A percentile compares a stretch with the other conserved stretches of the same genome.
Conservation (phyloP, 2,329 filamentous ascomycete genomes). For the Sporothrix dimorphospora region DNA sequence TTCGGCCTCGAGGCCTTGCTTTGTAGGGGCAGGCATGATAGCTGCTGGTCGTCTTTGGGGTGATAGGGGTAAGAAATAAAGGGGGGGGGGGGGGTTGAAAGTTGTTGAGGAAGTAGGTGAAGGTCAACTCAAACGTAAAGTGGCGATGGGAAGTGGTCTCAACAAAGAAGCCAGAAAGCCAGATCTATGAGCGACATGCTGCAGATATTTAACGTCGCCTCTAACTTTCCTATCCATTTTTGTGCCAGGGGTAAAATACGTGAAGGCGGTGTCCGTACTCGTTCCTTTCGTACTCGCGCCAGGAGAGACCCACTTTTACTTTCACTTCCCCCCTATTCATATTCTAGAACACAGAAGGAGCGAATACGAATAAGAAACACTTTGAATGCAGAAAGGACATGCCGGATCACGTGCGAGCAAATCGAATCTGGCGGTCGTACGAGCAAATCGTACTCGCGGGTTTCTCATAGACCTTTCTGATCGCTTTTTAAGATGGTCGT, state of each 20-base stretch:
- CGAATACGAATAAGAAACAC: slow-evolving; percentile 35
- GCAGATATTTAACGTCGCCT: slow-evolving; percentile 26
- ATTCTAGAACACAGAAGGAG: slow-evolving; percentile 21
- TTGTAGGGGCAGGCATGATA: slow-evolving; percentile 29
- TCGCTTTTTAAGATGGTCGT: neutral
- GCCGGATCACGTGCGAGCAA: slow-evolving; percentile 12
- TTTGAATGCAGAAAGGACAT: neutral
- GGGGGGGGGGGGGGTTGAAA: neutral
- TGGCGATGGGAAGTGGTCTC: neutral
- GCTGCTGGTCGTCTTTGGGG: neutral
- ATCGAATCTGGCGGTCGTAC: neutral
- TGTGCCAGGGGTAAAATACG: slow-evolving; percentile 30
- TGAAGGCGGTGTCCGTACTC: slow-evolving; percentile 18
- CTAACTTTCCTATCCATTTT: slow-evolving; percentile 17
- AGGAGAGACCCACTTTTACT: slow-evolving; percentile 11
- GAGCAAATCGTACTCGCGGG: neutral
- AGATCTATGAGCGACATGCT: slow-evolving; percentile 5
- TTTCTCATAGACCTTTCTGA: too few species aligned
- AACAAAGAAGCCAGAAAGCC: neutral
- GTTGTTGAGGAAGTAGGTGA: neutral
- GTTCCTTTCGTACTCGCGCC: slow-evolving; percentile 23
- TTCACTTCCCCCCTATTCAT: neutral
- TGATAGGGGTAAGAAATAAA: neutral
- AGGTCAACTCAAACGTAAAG: neutral
- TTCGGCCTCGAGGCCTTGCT: slow-evolving; percentile 69